Conservation (phyloP, 2,329 filamentous ascomycete genomes). For the Pseudogymnoascus sp. region DNA sequence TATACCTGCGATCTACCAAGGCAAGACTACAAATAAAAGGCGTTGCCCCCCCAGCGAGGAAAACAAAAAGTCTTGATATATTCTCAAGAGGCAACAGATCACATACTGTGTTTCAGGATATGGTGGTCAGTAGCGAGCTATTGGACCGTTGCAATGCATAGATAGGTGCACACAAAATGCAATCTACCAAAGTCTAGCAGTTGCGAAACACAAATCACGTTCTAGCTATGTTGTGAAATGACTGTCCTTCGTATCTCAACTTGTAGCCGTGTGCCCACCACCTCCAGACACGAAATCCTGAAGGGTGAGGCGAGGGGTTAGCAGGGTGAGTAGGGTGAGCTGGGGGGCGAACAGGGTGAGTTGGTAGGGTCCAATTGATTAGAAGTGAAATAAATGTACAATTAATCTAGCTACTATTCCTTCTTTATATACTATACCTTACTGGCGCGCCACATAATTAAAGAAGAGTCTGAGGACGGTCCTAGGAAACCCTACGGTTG, state of each 20-base stretch:
- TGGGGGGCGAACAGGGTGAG: too few species aligned
- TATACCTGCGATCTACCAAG: not conserved
- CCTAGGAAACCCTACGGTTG: too few species aligned
- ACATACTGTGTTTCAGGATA: conserved; percentile 1
- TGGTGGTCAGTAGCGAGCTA: not conserved
- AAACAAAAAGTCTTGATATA: not conserved
- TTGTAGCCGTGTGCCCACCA: not conserved
- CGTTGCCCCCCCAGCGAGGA: too few species aligned
- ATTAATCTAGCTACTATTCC: too few species aligned
- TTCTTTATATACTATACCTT: too few species aligned
- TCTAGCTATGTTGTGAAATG: conserved; percentile 4
- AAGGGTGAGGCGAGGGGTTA: too few species aligned
- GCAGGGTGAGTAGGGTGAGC: too few species aligned
- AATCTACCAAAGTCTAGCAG: not conserved
- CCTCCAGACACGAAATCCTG: not conserved
- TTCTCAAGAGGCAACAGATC: not conserved
- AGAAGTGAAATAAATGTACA: too few species aligned
- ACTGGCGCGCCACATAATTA: too few species aligned
- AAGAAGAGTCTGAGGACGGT: too few species aligned
- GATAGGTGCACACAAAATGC: not conserved
- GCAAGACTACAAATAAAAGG: not conserved
- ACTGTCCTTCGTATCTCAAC: not conserved
- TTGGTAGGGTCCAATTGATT: too few species aligned
- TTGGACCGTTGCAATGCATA: not conserved
- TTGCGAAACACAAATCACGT: conserved; percentile 2